A percentile compares a stretch with the other conserved stretches of the same genome.
Evolutionary conservation across 2,329 filamentous ascomycete species (phyloP).

Genomic region (Pseudopyricularia javanii): DNA sequence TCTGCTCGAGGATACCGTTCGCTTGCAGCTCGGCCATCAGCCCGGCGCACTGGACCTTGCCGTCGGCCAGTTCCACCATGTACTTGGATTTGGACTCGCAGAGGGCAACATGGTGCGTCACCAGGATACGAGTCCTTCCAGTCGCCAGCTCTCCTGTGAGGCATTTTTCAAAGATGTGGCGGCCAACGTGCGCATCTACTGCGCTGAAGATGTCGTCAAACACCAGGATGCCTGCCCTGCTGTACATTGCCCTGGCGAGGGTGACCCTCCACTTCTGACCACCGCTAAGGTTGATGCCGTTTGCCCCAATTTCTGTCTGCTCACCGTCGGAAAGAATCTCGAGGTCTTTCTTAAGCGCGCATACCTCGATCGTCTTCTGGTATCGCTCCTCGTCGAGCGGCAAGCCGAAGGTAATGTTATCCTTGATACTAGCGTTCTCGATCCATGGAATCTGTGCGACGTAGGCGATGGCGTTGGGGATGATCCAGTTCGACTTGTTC

Average conservation of each 20-base stretch:
- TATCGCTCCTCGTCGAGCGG: conserved; percentile 61
- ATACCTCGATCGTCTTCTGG: conserved; percentile 56
- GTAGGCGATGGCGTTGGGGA: conserved; percentile 58
- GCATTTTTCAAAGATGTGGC: conserved; percentile 67
- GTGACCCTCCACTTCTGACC: conserved; percentile 77
- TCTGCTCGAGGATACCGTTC: conserved; percentile 41
- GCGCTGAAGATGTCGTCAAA: conserved; percentile 79
- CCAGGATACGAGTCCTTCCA: conserved; percentile 62
- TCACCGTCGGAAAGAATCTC: conserved; percentile 68
- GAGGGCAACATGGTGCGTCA: conserved; percentile 68
- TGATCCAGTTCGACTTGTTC: conserved; percentile 53
- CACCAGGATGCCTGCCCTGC: conserved; percentile 61
- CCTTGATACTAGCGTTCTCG: conserved; percentile 65
- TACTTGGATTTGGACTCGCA: conserved; percentile 62
- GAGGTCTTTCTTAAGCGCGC: conserved; percentile 64
- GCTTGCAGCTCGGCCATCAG: conserved; percentile 50
- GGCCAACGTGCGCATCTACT: conserved; percentile 69
- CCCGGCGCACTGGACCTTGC: conserved; percentile 51
- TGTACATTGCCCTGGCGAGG: conserved; percentile 70
- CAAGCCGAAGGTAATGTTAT: conserved; percentile 70
- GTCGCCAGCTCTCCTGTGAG: conserved; percentile 57
- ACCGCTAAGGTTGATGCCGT: conserved; percentile 73
- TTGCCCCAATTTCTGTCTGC: conserved; percentile 69
- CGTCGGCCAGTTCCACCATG: conserved; percentile 60
- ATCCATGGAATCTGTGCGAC: conserved; percentile 78